A percentile compares a stretch with the other conserved stretches of the same genome.
phyloP scores from a whole-genome alignment of 164 flowering plant species.

The Piper longum region DNA sequence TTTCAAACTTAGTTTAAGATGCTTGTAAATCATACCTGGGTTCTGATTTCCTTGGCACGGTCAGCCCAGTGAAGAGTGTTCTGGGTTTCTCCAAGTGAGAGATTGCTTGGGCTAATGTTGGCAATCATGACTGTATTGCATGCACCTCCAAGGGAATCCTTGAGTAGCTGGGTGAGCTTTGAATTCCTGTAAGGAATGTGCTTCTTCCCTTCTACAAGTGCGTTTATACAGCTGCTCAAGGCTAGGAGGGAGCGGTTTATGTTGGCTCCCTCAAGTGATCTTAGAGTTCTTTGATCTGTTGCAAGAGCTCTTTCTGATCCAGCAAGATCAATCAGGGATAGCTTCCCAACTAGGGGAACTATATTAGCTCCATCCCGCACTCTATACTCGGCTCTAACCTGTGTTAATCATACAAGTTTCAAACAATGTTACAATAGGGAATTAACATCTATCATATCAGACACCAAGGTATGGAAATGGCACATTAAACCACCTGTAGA shows the following conservation, averaged over 20 bases:
- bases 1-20: neutral
- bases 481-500: constrained; percentile 47
- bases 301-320: constrained; percentile 96
- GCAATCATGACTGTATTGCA: constrained; percentile 96
- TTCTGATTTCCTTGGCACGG: constrained; percentile 82
- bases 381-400: constrained; percentile 77
- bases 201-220: constrained; percentile 89
- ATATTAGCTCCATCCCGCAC: constrained; percentile 49
- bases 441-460: neutral
- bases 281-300: constrained; percentile 84
- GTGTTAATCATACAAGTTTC: neutral
- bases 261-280: constrained; percentile 91
- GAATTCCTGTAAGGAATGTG: constrained; percentile 87
- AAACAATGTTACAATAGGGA: neutral
- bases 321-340: constrained; percentile 85
- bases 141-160: constrained; percentile 88
- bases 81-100: constrained; percentile 85
- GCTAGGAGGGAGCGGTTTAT: constrained; percentile 89
- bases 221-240: constrained; percentile 90
- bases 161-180: constrained; percentile 89
- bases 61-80: constrained; percentile 98
- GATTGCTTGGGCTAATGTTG: constrained; percentile 84
- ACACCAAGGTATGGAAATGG: no score
- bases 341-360: constrained; percentile 63
- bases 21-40: constrained; percentile 35